These are phyloP conservation scores for Piper betle DNA, from an alignment of 164 flowering plant genomes.

Conservation along the genomic window DNA sequence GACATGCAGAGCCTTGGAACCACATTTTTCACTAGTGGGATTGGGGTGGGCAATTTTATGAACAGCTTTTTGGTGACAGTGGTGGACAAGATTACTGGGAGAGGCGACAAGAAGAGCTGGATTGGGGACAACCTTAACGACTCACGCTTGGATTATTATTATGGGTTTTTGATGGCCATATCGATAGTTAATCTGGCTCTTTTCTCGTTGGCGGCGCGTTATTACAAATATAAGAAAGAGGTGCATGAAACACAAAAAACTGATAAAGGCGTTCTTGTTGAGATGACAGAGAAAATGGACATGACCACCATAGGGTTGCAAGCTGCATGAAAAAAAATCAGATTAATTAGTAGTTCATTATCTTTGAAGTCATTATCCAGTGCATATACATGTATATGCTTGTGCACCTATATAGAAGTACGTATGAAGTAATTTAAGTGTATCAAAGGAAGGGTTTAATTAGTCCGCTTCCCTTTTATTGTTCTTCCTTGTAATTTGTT, in stretches of 20 bases:
- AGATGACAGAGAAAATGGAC: constrained; percentile 30
- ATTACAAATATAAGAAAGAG: constrained; percentile 61
- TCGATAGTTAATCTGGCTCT: constrained; percentile 33
- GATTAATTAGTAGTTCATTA: too few species aligned
- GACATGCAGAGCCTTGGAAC: constrained; percentile 86
- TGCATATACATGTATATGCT: too few species aligned
- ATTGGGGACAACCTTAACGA: constrained; percentile 71
- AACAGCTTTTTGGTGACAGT: constrained; percentile 70
- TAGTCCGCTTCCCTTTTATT: too few species aligned
- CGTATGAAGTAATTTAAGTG: too few species aligned
- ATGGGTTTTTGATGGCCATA: constrained; percentile 49
- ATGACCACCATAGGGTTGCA: constrained; percentile 23
- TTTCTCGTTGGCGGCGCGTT: constrained; percentile 53
- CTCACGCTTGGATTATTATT: constrained; percentile 70
- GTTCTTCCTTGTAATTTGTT: too few species aligned
- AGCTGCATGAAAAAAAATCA: not conserved
- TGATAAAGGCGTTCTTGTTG: constrained; percentile 9
- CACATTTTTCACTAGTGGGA: constrained; percentile 69
- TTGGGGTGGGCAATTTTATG: constrained; percentile 75
- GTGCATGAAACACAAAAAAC: constrained; percentile 12
- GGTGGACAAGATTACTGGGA: constrained; percentile 54
- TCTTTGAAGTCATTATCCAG: too few species aligned
- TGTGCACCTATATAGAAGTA: too few species aligned
- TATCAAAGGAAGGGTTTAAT: too few species aligned
- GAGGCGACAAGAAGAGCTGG: constrained; percentile 51